phyloP scores from a whole-genome alignment of 495 filamentous ascomycete genomes.

The Durotheca rogersii region DNA sequence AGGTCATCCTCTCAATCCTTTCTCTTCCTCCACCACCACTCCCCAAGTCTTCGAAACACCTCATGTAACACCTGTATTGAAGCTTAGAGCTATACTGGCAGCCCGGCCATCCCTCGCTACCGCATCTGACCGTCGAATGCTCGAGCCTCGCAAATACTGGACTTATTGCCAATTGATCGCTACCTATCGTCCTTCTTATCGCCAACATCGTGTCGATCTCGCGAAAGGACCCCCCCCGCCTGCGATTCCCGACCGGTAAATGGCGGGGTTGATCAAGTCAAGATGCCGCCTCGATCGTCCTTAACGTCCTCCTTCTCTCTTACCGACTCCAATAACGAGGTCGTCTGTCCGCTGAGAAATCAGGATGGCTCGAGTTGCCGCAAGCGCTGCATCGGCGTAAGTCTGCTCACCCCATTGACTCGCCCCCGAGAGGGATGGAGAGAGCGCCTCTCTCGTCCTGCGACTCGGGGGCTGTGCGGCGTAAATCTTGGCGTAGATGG shows the following conservation, averaged over 20 bases:
- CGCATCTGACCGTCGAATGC: slow-evolving; percentile 24
- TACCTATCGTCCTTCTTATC: slow-evolving; percentile 38
- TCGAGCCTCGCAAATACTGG: slow-evolving; percentile 24
- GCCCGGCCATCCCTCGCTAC: slow-evolving; percentile 12
- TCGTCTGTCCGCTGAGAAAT: slow-evolving; percentile 93
- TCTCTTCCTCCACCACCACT: slow-evolving; percentile 27
- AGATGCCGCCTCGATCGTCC: slow-evolving; percentile 83
- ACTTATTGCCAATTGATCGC: slow-evolving; percentile 40
- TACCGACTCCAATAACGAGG: slow-evolving; percentile 88
- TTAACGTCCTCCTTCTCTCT: slow-evolving; percentile 90
- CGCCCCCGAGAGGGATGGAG: slow-evolving; percentile 14
- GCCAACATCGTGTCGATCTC: slow-evolving; percentile 39
- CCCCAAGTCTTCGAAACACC: slow-evolving; percentile 47
- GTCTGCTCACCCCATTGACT: slow-evolving; percentile 45
- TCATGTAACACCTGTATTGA: slow-evolving; percentile 46
- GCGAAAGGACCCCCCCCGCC: slow-evolving; percentile 36
- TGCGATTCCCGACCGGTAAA: slow-evolving; percentile 43
- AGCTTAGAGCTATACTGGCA: slow-evolving; percentile 35
- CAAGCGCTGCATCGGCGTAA: slow-evolving; percentile 95
- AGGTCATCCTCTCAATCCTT: slow-evolving; percentile 37
- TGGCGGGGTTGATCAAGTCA: slow-evolving; percentile 54
- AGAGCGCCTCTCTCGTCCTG: slow-evolving; percentile 4
- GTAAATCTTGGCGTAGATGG: not conserved
- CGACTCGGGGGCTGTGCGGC: slow-evolving; percentile 11
- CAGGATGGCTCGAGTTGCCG: slow-evolving; percentile 97